Percentiles rank a stretch among this genome's conserved stretches.
phyloP scores from a whole-genome alignment of 495 filamentous ascomycete species.

The Baudoinia panamericana region DNA sequence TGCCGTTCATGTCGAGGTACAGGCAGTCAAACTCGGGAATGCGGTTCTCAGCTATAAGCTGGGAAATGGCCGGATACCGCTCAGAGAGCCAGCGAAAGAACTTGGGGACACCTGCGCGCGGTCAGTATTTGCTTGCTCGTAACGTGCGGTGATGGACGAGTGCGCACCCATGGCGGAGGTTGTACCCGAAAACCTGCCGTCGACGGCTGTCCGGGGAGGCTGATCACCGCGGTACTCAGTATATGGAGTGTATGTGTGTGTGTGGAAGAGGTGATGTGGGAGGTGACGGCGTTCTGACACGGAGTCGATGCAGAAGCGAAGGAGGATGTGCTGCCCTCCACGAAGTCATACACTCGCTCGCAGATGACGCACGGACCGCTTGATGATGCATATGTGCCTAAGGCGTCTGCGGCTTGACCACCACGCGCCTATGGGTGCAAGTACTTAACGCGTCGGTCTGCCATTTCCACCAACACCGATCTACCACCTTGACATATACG shows the following conservation, averaged over 20 bases:
- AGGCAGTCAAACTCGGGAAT: conserved; percentile 99
- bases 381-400: too few relatives aligned
- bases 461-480: too few relatives aligned
- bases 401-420: too few relatives aligned
- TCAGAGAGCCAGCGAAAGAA: conserved; percentile 94
- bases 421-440: too few relatives aligned
- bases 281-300: conserved; percentile 17
- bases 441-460: too few relatives aligned
- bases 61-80: conserved; percentile 96
- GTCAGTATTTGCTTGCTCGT: conserved; percentile 7
- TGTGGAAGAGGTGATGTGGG: conserved; percentile 5
- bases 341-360: too few relatives aligned
- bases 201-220: too few relatives aligned
- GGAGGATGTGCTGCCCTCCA: too few relatives aligned
- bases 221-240: too few relatives aligned
- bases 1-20: conserved; percentile 98
- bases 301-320: conserved; percentile 19
- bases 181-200: conserved; percentile 1
- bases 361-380: conserved; percentile 1
- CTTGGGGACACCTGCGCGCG: conserved; percentile 78
- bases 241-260: too few relatives aligned
- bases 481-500: too few relatives aligned
- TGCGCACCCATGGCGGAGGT: conserved; percentile 18
- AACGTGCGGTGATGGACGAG: not conserved
- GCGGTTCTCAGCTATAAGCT: conserved; percentile 96